These are phyloP conservation scores for Neurospora pannonica DNA, from an alignment of 495 filamentous ascomycete genomes.

Conservation along the genomic window DNA sequence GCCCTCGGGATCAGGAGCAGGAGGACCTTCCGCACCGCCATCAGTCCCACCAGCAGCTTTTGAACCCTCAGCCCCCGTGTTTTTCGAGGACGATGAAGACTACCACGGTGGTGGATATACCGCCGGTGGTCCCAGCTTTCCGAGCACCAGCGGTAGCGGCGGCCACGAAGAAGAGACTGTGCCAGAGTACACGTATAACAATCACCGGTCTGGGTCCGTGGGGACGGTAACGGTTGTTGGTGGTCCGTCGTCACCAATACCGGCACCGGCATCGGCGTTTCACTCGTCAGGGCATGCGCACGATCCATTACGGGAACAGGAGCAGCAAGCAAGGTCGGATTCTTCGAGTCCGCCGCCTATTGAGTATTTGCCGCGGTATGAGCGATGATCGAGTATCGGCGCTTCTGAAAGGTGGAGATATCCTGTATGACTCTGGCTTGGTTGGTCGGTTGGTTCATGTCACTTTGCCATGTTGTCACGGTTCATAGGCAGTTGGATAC, in stretches of 20 bases:
- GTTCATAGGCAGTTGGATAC: neutral
- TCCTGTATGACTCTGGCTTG: neutral
- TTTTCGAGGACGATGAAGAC: conserved; percentile 56
- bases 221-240: neutral
- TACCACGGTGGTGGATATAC: neutral
- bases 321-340: neutral
- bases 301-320: neutral
- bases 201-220: neutral
- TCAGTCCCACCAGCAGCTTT: conserved; percentile 6
- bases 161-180: neutral
- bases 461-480: neutral
- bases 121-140: neutral
- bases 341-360: neutral
- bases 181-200: neutral
- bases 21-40: conserved; percentile 8
- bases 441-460: neutral
- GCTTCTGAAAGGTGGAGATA: neutral
- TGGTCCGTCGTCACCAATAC: neutral
- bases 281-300: neutral
- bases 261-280: neutral
- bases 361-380: neutral
- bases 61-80: conserved; percentile 56
- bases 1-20: conserved; percentile 1
- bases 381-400: neutral
- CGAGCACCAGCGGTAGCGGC: neutral